Percentiles rank a stretch among this genome's conserved stretches.
These are phyloP conservation scores for Pseudozyma thailandica DNA, from an alignment of 1,284 basidiomycete genomes.

Conservation along the genomic window DNA sequence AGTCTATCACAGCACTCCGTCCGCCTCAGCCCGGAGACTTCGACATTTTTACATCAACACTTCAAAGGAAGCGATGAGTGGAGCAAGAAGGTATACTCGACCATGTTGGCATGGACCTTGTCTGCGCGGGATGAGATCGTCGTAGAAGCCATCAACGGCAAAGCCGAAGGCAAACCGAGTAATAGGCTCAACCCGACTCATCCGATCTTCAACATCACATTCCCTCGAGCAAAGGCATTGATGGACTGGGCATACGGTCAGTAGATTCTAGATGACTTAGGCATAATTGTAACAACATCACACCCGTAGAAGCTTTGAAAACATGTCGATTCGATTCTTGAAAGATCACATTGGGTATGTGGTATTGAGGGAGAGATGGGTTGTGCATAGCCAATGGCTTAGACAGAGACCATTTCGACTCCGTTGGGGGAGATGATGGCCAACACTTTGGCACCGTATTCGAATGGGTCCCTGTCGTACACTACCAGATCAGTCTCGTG, in stretches of 20 bases:
- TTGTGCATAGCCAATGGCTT: neutral
- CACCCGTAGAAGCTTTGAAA: no score
- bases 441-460: slow-evolving; percentile 74
- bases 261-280: neutral
- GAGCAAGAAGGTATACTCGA: slow-evolving; percentile 41
- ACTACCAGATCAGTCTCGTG: slow-evolving; percentile 74
- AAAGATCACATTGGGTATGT: no score
- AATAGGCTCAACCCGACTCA: slow-evolving; percentile 56
- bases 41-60: slow-evolving; percentile 6
- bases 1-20: slow-evolving; percentile 60
- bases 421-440: slow-evolving; percentile 69
- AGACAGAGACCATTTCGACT: slow-evolving; percentile 41
- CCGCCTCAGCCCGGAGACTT: slow-evolving; percentile 37
- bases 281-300: neutral
- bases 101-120: slow-evolving; percentile 46
- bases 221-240: slow-evolving; percentile 49
- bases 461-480: slow-evolving; percentile 73
- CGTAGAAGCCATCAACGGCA: slow-evolving; percentile 25
- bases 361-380: neutral
- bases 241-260: slow-evolving; percentile 60
- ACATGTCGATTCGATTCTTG: neutral
- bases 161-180: slow-evolving; percentile 3
- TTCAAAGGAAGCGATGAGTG: slow-evolving; percentile 31
- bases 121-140: slow-evolving; percentile 30
- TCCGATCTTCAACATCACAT: slow-evolving; percentile 60